phyloP scores from a whole-genome alignment of 2,329 filamentous ascomycete genomes.

The Epichloe uncinata region DNA sequence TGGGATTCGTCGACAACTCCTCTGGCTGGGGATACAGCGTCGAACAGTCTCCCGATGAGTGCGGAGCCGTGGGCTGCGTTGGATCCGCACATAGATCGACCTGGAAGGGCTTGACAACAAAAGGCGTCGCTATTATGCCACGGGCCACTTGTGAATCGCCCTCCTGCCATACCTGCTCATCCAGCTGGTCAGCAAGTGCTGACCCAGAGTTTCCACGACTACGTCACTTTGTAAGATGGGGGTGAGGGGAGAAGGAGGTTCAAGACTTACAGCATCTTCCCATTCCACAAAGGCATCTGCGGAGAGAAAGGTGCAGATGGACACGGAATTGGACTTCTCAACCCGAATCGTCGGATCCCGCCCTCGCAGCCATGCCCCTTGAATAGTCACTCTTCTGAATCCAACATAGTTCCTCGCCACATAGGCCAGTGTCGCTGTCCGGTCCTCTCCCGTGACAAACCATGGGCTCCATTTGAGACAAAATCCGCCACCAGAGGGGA shows the following conservation, averaged over 20 bases:
- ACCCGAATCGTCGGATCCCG: slow-evolving; percentile 25
- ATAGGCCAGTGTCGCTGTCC: slow-evolving; percentile 35
- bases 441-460: slow-evolving; percentile 21
- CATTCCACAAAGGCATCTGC: slow-evolving; percentile 42
- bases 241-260: not conserved
- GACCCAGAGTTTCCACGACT: too few relatives aligned
- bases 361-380: slow-evolving; percentile 20
- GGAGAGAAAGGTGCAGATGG: slow-evolving; percentile 36
- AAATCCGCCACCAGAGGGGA: slow-evolving; percentile 34
- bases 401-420: slow-evolving; percentile 38
- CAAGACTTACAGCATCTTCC: slow-evolving; percentile 32
- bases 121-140: slow-evolving; percentile 41
- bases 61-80: slow-evolving; percentile 15
- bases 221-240: too few relatives aligned
- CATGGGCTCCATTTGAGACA: slow-evolving; percentile 43
- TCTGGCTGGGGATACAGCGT: slow-evolving; percentile 29
- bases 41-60: slow-evolving; percentile 29
- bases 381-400: slow-evolving; percentile 36
- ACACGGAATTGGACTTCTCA: slow-evolving; percentile 27
- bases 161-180: slow-evolving; percentile 28
- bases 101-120: slow-evolving; percentile 36
- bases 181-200: not conserved
- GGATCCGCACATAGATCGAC: slow-evolving; percentile 24
- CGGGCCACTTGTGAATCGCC: slow-evolving; percentile 28
- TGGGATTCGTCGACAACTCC: slow-evolving; percentile 19